Evolutionary conservation across 768 basidiomycete species (phyloP).

Genomic region (Rubroboletus satanas): DNA sequence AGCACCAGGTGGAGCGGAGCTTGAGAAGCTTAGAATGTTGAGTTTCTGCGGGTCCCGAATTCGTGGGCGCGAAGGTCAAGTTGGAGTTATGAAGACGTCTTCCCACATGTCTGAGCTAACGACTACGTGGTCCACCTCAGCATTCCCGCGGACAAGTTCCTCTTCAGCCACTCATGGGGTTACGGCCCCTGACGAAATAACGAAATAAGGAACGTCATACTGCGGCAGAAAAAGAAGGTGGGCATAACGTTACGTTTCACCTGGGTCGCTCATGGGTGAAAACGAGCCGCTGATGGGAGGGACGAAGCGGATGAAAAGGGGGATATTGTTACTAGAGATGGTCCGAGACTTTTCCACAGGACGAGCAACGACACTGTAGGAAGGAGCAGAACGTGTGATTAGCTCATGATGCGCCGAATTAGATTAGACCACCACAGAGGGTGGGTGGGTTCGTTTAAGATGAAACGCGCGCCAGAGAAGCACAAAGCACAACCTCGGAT

Average conservation of each 20-base stretch:
- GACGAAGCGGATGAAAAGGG: conserved; percentile 44
- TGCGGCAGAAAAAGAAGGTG: conserved; percentile 4
- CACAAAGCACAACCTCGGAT: conserved; percentile 11
- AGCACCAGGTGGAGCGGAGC: background rate
- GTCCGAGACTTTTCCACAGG: conserved; percentile 55
- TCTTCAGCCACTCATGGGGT: conserved; percentile 4
- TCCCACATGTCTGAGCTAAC: conserved; percentile 26
- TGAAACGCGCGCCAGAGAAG: conserved; percentile 19
- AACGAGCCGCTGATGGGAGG: conserved; percentile 8
- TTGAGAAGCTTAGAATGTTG: background rate
- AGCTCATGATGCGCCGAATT: conserved; percentile 10
- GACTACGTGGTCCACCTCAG: conserved; percentile 9
- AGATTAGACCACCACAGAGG: conserved; percentile 8
- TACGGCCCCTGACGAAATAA: conserved; percentile 18
- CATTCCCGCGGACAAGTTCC: conserved; percentile 23
- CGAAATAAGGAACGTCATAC: conserved; percentile 11
- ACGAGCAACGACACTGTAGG: conserved; percentile 47
- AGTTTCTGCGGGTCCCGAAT: background rate
- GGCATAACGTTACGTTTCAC: conserved; percentile 18
- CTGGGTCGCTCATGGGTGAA: conserved; percentile 6
- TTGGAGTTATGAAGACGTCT: conserved; percentile 2
- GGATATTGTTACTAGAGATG: conserved; percentile 58
- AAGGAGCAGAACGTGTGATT: conserved; percentile 11
- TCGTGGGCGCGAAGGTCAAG: conserved; percentile 1
- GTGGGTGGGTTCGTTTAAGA: conserved; percentile 10